Percentiles rank a stretch among this genome's conserved stretches.
Evolutionary conservation across 805 yeast species (phyloP).

Genomic region (Starmerella vitae): DNA sequence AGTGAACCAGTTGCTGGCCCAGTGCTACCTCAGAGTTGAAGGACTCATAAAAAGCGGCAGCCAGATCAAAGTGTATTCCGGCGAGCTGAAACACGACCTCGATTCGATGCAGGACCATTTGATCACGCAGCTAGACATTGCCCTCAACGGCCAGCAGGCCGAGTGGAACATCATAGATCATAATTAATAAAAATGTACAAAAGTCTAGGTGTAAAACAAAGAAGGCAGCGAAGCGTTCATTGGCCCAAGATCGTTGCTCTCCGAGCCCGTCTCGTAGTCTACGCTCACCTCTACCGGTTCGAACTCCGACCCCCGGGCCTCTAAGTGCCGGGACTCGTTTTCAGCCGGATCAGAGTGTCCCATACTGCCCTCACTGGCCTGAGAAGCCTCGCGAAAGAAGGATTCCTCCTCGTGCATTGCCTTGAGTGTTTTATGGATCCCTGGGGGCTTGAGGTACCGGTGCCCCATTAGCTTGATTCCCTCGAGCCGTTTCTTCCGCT

Average conservation of each 20-base stretch:
- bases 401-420: conserved; percentile 24
- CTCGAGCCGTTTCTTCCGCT: conserved; percentile 4
- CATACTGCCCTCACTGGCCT: too few relatives aligned
- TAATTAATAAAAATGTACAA: too few relatives aligned
- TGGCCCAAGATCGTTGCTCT: too few relatives aligned
- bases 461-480: conserved; percentile 10
- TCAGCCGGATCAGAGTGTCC: too few relatives aligned
- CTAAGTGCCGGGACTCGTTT: too few relatives aligned
- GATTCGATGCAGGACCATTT: conserved; percentile 22
- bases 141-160: conserved; percentile 26
- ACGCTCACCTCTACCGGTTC: too few relatives aligned
- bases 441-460: conserved; percentile 39
- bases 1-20: conserved; percentile 24
- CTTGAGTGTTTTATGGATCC: conserved; percentile 41
- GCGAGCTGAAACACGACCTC: conserved; percentile 14
- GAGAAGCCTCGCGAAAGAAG: not conserved
- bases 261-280: too few relatives aligned
- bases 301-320: too few relatives aligned
- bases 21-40: conserved; percentile 22
- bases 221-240: too few relatives aligned
- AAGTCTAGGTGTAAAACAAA: too few relatives aligned
- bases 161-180: conserved; percentile 28
- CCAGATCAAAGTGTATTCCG: conserved; percentile 19
- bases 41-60: conserved; percentile 16
- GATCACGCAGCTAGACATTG: conserved; percentile 21